Evolutionary conservation across 148 eudicot genomes (phyloP), one percentile per base, ranked within the genome.

Genomic region (Spergularia bocconei): DNA sequence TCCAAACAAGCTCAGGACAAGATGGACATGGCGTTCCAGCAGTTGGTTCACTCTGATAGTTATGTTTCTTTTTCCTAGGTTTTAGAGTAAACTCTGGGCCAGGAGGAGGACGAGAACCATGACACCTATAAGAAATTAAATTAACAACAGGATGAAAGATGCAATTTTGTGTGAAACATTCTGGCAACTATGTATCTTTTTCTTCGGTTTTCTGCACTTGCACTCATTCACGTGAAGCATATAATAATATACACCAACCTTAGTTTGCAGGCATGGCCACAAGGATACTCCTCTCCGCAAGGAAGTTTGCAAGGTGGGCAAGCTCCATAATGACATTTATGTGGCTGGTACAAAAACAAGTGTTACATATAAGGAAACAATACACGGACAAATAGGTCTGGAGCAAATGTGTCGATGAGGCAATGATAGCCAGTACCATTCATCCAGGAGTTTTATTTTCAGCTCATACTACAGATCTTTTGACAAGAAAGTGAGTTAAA

Each of bases 321-420:
- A 72, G 97, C 90, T 85, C 99, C 99, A 85, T 96, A 96, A 74
- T 96, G 99, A 79, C 99, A 96, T 81, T 82, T 92, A 84, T 96
- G 99, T 41, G 96, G 91, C 99, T 96, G 17, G 59, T 63, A 15
- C 64, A 56, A n/a, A 39, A 38, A 58, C 29, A 57, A 13, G 14
- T 29, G 36, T 29, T 29, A 29, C 36, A 29, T 29, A 29, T 29
- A 29, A 29, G 57, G 19, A 38, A 4, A 69, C n/a, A 50, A 44
- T 20, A 59, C 20, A 64, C 6, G 23, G 25, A 13, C 39, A 56
- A 12, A 9, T 13, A 72, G 51, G 38, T 52, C 16, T 19, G 7
- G 56, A 52, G 11, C 66, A 39, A 56, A 10, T 20, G 64, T 16
- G 13, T 6, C 51, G 59, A 53, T 23, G 21, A 9, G 74, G 51